Base-by-base conservation (phyloP, 2,329 filamentous ascomycete genomes). In the Fusarium praegraminearum region DNA sequence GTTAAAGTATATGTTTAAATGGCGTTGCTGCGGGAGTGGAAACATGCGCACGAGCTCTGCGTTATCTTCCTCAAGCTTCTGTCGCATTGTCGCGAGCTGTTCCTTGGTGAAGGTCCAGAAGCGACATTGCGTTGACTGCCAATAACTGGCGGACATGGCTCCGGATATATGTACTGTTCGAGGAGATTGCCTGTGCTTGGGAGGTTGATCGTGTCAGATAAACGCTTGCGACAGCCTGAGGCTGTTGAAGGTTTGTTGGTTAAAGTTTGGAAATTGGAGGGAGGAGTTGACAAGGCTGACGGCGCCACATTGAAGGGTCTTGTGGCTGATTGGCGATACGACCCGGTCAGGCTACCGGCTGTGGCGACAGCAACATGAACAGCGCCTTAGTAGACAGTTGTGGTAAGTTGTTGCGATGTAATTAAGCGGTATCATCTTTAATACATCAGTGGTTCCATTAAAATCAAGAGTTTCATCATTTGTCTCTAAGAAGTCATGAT, bases 71-170 rank as follows among this genome's bases (percentile, higher is more conserved):
- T 93, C 91, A 45, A 97, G 88, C 75, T 89, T 89, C 77, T 91
- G 88, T 59, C 95, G 90, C 78, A 92, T 88, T 54, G 91, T 86
- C 16, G 89, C 87, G 55, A 99, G 86, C 78, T 94, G 89, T 67
- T 93, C 90, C 76, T 93, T 91, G 47, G 93, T 91, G 80, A 97
- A 97, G 59, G 93, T 91, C 96, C 96, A 99, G 83, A 92, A 89
- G 73, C 90, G 91, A 73, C 91, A 89, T 82, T 99, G 96, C 28
- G 93, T 96, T 57, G 96, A 98, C 70, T 93, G 91, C 94, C 94
- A 99, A 83, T 95, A 99, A 81, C 95, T 98, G 77, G 94, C 93
- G 35, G 95, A 93, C 95, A 98, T 98, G 55, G 62, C 75, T 53
- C 65, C 50, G 52, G 57, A 57, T 53, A 22, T 30, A 33, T 33